Percentiles rank a stretch among this genome's conserved stretches.
Conservation (phyloP, 2,329 filamentous ascomycete species). For the Fusarium albidum region DNA sequence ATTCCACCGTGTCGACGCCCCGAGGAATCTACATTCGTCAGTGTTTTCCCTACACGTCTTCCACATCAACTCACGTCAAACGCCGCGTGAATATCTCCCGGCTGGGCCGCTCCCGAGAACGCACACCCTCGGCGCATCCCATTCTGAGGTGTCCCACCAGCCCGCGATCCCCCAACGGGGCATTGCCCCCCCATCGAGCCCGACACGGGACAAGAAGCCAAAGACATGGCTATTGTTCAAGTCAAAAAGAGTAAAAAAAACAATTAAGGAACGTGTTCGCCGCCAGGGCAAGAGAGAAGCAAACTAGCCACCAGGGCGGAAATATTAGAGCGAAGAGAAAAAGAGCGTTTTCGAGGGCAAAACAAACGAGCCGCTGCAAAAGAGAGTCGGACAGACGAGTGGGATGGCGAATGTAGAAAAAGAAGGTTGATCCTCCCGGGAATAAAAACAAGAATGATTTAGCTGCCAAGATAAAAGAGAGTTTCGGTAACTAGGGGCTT, state of each 20-base stretch:
- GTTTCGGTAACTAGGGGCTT: too few relatives aligned
- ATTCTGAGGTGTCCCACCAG: neutral
- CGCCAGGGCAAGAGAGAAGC: too few relatives aligned
- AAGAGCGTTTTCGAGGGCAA: too few relatives aligned
- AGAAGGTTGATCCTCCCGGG: too few relatives aligned
- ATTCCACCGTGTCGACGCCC: slow-evolving; percentile 55
- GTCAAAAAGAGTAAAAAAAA: neutral
- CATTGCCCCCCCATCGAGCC: slow-evolving; percentile 40
- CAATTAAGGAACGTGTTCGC: too few relatives aligned
- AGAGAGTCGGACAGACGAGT: too few relatives aligned
- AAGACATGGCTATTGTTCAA: slow-evolving; percentile 36
- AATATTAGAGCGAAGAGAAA: too few relatives aligned
- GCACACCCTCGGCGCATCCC: slow-evolving; percentile 24
- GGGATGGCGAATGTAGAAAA: too few relatives aligned
- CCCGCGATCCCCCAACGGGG: slow-evolving; percentile 17
- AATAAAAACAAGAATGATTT: too few relatives aligned
- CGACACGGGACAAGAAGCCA: slow-evolving; percentile 45
- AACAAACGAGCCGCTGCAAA: too few relatives aligned
- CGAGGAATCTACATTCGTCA: slow-evolving; percentile 50
- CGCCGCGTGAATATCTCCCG: slow-evolving; percentile 32
- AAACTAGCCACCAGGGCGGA: too few relatives aligned
- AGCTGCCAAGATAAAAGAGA: too few relatives aligned
- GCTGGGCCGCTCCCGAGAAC: slow-evolving; percentile 27
- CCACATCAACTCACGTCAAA: slow-evolving; percentile 15
- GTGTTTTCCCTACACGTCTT: accelerated